Percentiles rank a stretch among this genome's conserved stretches.
Evolutionary conservation across 2,329 filamentous ascomycete genomes (phyloP).

Genomic region (Parastagonospora nodorum): DNA sequence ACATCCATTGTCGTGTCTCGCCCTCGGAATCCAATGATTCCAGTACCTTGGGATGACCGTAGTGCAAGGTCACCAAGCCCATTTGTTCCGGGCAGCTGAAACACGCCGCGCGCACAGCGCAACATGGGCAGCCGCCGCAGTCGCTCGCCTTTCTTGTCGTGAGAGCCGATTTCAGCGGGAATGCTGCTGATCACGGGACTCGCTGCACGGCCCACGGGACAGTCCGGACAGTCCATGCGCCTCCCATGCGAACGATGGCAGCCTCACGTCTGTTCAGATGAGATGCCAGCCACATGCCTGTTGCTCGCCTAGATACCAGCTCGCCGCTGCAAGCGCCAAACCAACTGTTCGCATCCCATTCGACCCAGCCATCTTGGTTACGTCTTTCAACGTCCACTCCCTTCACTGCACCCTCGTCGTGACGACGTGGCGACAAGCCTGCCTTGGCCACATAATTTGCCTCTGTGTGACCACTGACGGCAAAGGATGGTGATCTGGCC

Average conservation of each 20-base stretch:
- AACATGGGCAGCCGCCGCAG: conserved; percentile 20
- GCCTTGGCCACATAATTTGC: conserved; percentile 18
- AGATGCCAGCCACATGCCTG: conserved; percentile 33
- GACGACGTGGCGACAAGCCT: conserved; percentile 34
- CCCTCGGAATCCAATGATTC: conserved; percentile 24
- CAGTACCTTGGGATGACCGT: conserved; percentile 28
- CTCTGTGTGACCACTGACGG: conserved; percentile 37
- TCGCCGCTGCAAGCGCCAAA: conserved; percentile 42
- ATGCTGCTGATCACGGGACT: conserved; percentile 32
- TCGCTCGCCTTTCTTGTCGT: conserved; percentile 11
- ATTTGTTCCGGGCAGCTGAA: conserved; percentile 34
- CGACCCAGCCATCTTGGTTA: conserved; percentile 9
- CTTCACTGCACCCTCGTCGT: conserved; percentile 4
- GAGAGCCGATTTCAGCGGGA: conserved; percentile 4
- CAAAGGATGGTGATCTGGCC: conserved; percentile 22
- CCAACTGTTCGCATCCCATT: conserved; percentile 43
- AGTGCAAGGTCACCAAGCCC: conserved; percentile 30
- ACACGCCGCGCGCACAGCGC: conserved; percentile 22
- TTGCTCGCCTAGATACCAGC: conserved; percentile 17
- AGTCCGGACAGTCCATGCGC: conserved; percentile 28
- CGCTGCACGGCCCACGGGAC: conserved; percentile 27
- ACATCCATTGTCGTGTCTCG: conserved; percentile 26
- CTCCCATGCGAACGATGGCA: conserved; percentile 43
- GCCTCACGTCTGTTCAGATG: conserved; percentile 25
- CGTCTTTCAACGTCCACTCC: conserved; percentile 12